These are phyloP conservation scores for Paraglomus occultum DNA, from an alignment of 192 early-diverging fungal species.

Conservation along the genomic window DNA sequence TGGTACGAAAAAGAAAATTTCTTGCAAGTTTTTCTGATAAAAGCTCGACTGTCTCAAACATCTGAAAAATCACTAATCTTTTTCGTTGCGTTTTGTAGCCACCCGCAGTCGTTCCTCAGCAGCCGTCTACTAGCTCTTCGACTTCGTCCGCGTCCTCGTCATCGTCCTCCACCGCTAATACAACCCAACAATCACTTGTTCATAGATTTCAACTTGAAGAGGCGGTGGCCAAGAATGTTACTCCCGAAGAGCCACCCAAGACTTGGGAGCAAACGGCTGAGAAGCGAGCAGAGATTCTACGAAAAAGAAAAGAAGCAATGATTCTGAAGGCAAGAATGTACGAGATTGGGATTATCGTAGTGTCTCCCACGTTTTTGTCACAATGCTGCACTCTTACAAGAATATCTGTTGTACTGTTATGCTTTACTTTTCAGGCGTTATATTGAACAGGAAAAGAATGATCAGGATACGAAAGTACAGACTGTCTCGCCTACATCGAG, in stretches of 20 bases:
- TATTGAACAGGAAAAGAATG: not conserved
- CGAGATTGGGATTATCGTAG: constrained; percentile 18
- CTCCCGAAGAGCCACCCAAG: constrained; percentile 51
- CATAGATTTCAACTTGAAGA: constrained; percentile 54
- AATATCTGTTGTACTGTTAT: not conserved
- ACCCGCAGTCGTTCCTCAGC: constrained; percentile 34
- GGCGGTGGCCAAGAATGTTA: constrained; percentile 32
- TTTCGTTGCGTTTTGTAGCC: constrained; percentile 23
- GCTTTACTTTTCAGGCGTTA: not conserved
- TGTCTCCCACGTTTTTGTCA: not conserved
- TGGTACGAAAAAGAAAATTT: constrained; percentile 45
- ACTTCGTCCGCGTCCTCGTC: constrained; percentile 31
- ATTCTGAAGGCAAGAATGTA: constrained; percentile 69
- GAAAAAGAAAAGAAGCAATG: constrained; percentile 68
- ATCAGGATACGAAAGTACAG: not conserved
- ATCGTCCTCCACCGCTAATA: constrained; percentile 35
- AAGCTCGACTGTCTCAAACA: not conserved
- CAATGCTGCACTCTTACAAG: not conserved
- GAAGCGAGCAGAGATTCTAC: constrained; percentile 59
- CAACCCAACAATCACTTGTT: constrained; percentile 41
- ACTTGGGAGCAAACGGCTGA: constrained; percentile 60
- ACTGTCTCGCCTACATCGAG: too few relatives aligned
- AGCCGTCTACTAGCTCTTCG: constrained; percentile 36
- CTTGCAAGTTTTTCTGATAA: not conserved
- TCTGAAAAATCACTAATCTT: not conserved